Base-by-base conservation (phyloP, 176 grass and related monocot species). In the Avena atlantica region DNA sequence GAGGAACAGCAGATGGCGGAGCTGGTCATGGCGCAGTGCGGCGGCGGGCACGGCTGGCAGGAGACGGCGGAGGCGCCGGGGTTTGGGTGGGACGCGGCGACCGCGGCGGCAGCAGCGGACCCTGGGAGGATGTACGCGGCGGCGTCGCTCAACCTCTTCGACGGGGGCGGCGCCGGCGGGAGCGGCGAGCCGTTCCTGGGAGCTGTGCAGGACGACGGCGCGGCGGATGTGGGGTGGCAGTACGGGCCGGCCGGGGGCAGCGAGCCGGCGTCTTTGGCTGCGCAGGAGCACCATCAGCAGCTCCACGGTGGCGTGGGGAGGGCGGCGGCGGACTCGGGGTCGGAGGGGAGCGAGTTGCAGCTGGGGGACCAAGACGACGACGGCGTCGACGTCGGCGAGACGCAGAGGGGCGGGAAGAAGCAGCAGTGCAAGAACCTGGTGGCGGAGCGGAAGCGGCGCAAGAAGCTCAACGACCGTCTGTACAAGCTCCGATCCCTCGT, bases 361-460 rank as follows among this genome's bases (percentile, higher is more conserved):
- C 72, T 75, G 6, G 94, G 85, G 0, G 94, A 93, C 57, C 72
- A 36, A 5, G 86, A 90, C n/a, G 93, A 92, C n/a, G 93, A 94
- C 25, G 93, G 95, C 51, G 87, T 89, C 19, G 96, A 95, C 51
- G 89, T 86, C 74, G 89, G 91, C 65, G 65, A 84, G 21, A 16
- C 27, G 24, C 49, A 78, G 71, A 52, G 66, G 0, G 76, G 86
- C 9, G 84, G 90, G 2, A 98, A 98, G 82, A 85, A 89, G 81
- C 93, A 92, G 88, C 96, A 98, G 59, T 94, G 92, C 31, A 98
- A 98, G 90, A 94, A 98, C 76, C 93, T 98, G 1, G 68, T 87
- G 24, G 97, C 94, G 11, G 97, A 98, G 85, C 86, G 94, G 44
- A 86, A 0, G 79, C 88, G 92, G 23, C 71, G 94, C 70, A 96